phyloP scores from a whole-genome alignment of 257 asterid species.

The Rauvolfia tetraphylla region DNA sequence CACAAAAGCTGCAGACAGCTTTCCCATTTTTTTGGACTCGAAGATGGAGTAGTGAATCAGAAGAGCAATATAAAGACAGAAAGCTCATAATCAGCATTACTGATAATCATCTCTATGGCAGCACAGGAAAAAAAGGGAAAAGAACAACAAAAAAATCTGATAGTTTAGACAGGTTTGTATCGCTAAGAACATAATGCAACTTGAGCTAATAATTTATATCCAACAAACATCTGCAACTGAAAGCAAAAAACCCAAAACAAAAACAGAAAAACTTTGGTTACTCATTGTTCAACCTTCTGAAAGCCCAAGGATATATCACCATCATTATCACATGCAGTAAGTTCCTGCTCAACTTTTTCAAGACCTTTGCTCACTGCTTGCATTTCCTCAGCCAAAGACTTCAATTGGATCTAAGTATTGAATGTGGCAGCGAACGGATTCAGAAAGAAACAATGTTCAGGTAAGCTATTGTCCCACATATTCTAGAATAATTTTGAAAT shows the following conservation, averaged over 20 bases:
- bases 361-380: slow-evolving; percentile 99
- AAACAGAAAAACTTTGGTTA: background rate
- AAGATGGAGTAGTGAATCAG: background rate
- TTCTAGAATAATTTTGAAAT: slow-evolving; percentile 7
- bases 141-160: background rate
- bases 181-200: background rate
- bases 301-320: slow-evolving; percentile 86
- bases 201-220: background rate
- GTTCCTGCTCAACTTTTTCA: slow-evolving; percentile 95
- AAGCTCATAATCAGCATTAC: background rate
- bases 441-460: background rate
- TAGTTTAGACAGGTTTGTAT: background rate
- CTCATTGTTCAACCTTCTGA: slow-evolving; percentile 58
- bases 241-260: background rate
- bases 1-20: background rate
- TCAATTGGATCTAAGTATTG: slow-evolving; percentile 71
- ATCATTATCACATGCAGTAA: slow-evolving; percentile 76
- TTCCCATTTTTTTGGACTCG: background rate
- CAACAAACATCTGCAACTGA: background rate
- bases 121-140: background rate
- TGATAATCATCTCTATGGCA: background rate
- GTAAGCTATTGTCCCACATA: slow-evolving; percentile 5
- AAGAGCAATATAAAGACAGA: background rate
- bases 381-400: slow-evolving; percentile 98
- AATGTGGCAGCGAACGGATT: slow-evolving; percentile 20